These are phyloP conservation scores for Flaveria linearis DNA, from an alignment of 129 eudicot genomes.

Conservation along the genomic window DNA sequence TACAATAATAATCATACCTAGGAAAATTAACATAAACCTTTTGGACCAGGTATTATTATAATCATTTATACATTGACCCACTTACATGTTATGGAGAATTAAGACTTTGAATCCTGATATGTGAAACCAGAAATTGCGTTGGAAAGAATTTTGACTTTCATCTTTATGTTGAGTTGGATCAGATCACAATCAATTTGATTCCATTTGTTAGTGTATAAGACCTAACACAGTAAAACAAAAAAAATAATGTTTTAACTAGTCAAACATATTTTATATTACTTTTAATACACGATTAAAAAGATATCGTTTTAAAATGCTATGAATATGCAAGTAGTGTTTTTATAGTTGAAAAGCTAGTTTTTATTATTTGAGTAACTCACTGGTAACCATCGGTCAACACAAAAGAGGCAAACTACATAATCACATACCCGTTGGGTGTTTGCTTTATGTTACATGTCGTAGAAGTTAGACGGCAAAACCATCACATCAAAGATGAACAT, in stretches of 20 bases:
- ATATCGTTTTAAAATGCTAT: too few species aligned
- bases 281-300: too few species aligned
- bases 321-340: too few species aligned
- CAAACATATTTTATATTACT: neutral
- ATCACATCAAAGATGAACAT: too few species aligned
- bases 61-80: conserved; percentile 5
- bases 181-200: neutral
- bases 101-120: neutral
- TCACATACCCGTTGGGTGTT: too few species aligned
- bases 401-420: too few species aligned
- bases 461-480: too few species aligned
- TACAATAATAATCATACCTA: neutral
- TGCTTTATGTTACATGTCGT: too few species aligned
- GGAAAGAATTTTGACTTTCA: neutral
- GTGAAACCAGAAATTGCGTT: neutral
- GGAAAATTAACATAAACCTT: neutral
- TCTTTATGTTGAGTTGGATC: neutral
- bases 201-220: neutral
- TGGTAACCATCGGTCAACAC: too few species aligned
- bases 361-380: too few species aligned
- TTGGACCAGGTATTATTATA: neutral
- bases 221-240: neutral
- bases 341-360: too few species aligned
- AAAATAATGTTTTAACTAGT: neutral
- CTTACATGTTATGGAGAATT: neutral